phyloP scores from a whole-genome alignment of 164 flowering plant species.

The Cinnamomum micranthum region DNA sequence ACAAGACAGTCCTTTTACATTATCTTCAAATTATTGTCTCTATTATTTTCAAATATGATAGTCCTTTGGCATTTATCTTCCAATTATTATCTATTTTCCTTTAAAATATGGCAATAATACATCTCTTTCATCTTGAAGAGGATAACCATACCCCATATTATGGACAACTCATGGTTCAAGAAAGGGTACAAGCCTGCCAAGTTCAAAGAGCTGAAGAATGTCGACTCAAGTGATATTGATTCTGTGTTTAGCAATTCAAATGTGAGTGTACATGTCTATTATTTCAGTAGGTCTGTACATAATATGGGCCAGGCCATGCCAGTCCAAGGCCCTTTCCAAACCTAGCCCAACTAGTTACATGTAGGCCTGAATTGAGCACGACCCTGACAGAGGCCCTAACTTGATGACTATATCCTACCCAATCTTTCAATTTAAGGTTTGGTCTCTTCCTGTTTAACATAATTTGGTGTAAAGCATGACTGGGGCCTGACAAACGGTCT shows the following conservation, averaged over 20 bases:
- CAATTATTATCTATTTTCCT: neutral
- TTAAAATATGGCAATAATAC: neutral
- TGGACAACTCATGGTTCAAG: constrained; percentile 11
- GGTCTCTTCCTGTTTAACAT: too few species aligned
- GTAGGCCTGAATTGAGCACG: too few species aligned
- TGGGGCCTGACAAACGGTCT: too few species aligned
- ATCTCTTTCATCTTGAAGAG: neutral
- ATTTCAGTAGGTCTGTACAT: neutral
- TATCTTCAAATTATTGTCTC: too few species aligned
- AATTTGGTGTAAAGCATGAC: too few species aligned
- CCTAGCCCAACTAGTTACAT: too few species aligned
- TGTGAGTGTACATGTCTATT: neutral
- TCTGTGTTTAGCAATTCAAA: constrained; percentile 2
- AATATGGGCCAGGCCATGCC: too few species aligned
- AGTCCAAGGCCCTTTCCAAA: neutral
- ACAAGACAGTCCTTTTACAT: too few species aligned
- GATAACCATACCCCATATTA: constrained; percentile 6
- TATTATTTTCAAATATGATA: too few species aligned
- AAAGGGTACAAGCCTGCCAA: constrained; percentile 14
- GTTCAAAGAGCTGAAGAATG: constrained; percentile 6
- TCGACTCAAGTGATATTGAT: constrained; percentile 5
- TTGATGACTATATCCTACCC: too few species aligned
- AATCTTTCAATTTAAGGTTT: too few species aligned
- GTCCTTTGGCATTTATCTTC: neutral
- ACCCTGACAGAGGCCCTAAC: too few species aligned